Percentiles rank a stretch among this genome's conserved stretches.
phyloP scores from a whole-genome alignment of 78 protist genomes.

The Creolimax fragrantissima region DNA sequence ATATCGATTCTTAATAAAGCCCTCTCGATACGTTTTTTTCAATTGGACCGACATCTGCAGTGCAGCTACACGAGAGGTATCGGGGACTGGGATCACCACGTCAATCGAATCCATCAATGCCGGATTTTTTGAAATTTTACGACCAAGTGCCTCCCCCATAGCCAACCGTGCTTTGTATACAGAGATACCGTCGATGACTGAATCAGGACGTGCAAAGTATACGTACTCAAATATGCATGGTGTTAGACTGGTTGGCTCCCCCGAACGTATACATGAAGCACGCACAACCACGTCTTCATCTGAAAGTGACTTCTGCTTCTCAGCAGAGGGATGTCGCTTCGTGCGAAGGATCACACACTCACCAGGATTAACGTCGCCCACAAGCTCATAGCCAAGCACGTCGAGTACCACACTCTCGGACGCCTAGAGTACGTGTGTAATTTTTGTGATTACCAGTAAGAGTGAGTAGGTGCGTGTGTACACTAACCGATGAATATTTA shows the following conservation, averaged over 20 bases:
- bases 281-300: neutral
- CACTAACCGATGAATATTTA: too few relatives aligned
- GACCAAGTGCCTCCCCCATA: conserved; percentile 36
- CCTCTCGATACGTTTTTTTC: conserved; percentile 33
- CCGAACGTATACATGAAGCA: neutral
- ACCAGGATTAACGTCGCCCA: conserved; percentile 22
- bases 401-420: conserved; percentile 36
- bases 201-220: conserved; percentile 49
- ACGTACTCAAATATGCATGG: conserved; percentile 49
- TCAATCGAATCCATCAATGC: neutral
- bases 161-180: conserved; percentile 28
- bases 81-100: conserved; percentile 44
- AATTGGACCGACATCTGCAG: neutral
- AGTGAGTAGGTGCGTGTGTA: too few relatives aligned
- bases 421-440: conserved; percentile 1
- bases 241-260: neutral
- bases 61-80: conserved; percentile 36
- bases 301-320: neutral
- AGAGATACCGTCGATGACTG: conserved; percentile 22
- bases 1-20: conserved; percentile 46
- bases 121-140: neutral
- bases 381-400: neutral
- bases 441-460: too few relatives aligned
- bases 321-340: neutral
- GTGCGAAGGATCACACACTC: neutral